Conservation (phyloP, 1,284 basidiomycete genomes). For the Ganoderma sp. region DNA sequence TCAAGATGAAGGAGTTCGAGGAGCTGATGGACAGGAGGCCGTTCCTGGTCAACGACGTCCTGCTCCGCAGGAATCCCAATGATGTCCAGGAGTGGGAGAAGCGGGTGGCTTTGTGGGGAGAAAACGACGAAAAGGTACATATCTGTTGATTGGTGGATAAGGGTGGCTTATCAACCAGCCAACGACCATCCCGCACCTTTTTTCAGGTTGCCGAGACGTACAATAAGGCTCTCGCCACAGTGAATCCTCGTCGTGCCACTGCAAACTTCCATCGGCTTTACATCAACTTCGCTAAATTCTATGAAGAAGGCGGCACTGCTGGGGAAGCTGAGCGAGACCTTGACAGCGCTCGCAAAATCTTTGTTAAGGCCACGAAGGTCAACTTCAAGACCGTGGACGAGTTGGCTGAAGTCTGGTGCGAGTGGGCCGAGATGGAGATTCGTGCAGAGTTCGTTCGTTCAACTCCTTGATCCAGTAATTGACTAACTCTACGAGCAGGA, state of each 20-base stretch:
- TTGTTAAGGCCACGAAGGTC: constrained; percentile 91
- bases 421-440: constrained; percentile 99
- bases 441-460: constrained; percentile 80
- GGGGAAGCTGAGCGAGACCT: constrained; percentile 83
- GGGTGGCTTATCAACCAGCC: background rate
- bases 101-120: constrained; percentile 90
- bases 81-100: constrained; percentile 99
- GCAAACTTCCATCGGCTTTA: constrained; percentile 92
- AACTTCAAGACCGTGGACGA: constrained; percentile 97
- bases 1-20: constrained; percentile 93
- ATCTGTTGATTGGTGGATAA: too few relatives aligned
- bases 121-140: constrained; percentile 87
- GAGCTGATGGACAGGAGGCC: constrained; percentile 94
- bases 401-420: constrained; percentile 98
- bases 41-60: constrained; percentile 96
- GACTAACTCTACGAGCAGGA: constrained; percentile 54
- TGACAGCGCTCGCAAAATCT: constrained; percentile 86
- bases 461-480: background rate
- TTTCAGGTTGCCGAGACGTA: constrained; percentile 90
- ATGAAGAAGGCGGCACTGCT: constrained; percentile 91
- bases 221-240: constrained; percentile 85
- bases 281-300: constrained; percentile 96
- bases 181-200: background rate
- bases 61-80: constrained; percentile 93
- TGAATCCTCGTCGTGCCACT: constrained; percentile 90